Conservation (phyloP, 176 grass and related monocot genomes). For the Musa acuminata region DNA sequence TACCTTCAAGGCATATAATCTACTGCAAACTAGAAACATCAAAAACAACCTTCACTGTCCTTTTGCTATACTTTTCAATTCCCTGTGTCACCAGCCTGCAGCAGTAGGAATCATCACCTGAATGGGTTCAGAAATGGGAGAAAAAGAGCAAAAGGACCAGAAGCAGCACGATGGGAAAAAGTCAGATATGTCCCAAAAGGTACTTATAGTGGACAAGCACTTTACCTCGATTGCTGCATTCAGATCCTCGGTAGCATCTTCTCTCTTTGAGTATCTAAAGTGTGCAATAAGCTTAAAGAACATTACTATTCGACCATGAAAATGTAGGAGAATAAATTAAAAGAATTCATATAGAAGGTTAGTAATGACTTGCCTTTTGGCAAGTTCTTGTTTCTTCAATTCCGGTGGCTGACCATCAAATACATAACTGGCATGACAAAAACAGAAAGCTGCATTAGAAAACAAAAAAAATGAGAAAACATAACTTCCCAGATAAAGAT, state of each 20-base stretch:
- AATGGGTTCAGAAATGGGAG: constrained; percentile 1
- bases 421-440: constrained; percentile 53
- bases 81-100: constrained; percentile 62
- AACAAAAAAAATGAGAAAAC: neutral
- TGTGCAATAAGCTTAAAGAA: constrained; percentile 12
- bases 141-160: neutral
- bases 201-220: neutral
- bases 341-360: neutral
- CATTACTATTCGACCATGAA: neutral
- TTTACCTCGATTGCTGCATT: constrained; percentile 63
- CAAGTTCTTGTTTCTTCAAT: constrained; percentile 71
- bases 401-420: constrained; percentile 90
- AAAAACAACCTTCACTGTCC: constrained; percentile 60
- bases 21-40: neutral
- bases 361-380: constrained; percentile 44
- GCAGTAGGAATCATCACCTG: constrained; percentile 19
- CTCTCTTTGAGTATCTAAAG: constrained; percentile 61
- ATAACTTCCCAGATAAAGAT: neutral
- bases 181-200: neutral
- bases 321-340: constrained; percentile 11
- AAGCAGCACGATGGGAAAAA: neutral
- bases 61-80: constrained; percentile 86
- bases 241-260: constrained; percentile 57
- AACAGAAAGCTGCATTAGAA: constrained; percentile 7
- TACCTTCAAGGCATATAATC: neutral